These are phyloP conservation scores for Solioccasus polychromus DNA, from an alignment of 768 basidiomycete genomes.

Conservation along the genomic window DNA sequence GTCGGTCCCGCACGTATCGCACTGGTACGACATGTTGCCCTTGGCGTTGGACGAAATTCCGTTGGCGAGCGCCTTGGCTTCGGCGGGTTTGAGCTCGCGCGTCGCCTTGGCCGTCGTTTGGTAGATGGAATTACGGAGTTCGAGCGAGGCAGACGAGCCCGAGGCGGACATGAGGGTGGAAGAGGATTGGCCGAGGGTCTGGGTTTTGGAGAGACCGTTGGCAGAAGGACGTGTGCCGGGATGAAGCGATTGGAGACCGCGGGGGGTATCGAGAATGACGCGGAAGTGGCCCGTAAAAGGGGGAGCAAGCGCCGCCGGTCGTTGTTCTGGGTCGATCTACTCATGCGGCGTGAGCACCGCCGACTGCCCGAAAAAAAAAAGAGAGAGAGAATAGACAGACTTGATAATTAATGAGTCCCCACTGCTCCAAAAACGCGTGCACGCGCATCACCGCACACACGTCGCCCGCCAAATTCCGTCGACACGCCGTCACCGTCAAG, in stretches of 20 bases:
- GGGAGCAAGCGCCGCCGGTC: constrained; percentile 90
- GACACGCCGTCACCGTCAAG: constrained; percentile 94
- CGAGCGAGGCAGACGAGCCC: constrained; percentile 68
- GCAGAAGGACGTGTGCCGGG: constrained; percentile 64
- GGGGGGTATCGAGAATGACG: constrained; percentile 93
- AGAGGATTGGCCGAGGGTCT: constrained; percentile 15
- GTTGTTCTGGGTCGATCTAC: constrained; percentile 95
- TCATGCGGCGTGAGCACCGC: constrained; percentile 2
- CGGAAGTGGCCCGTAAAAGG: constrained; percentile 99
- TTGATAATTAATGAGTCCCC: constrained; percentile 99
- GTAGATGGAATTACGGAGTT: constrained; percentile 85
- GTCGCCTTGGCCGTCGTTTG: constrained; percentile 86
- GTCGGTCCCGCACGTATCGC: constrained; percentile 94
- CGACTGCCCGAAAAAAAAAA: constrained; percentile 2
- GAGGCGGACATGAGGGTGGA: constrained; percentile 15
- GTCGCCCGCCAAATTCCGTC: constrained; percentile 95
- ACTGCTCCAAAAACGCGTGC: constrained; percentile 97
- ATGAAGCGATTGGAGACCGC: constrained; percentile 92
- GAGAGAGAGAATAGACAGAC: constrained; percentile 40
- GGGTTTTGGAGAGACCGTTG: constrained; percentile 47
- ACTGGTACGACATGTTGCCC: constrained; percentile 61
- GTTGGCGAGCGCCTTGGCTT: constrained; percentile 66
- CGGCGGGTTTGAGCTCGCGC: constrained; percentile 59
- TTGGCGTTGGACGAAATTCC: constrained; percentile 43
- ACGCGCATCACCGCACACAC: constrained; percentile 99